Percentiles rank a stretch among this genome's conserved stretches.
These are phyloP conservation scores for Fusarium marasasianum DNA, from an alignment of 2,329 filamentous ascomycete genomes.

Conservation along the genomic window DNA sequence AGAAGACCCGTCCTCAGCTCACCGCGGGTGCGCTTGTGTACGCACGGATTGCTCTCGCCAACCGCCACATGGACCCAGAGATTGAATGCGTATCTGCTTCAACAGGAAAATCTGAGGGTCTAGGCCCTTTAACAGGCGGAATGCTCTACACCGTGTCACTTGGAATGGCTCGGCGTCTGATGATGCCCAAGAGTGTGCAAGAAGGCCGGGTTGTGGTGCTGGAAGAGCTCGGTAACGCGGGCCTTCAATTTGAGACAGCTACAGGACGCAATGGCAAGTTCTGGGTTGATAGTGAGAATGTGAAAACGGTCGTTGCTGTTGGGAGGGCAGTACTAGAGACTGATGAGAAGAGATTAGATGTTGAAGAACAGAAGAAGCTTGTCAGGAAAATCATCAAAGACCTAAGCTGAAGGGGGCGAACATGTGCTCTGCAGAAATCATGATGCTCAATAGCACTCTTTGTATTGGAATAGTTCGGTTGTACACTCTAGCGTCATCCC, in stretches of 20 bases:
- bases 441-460: constrained; percentile 30
- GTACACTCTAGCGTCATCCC: constrained; percentile 14
- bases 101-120: constrained; percentile 87
- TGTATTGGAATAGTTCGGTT: constrained; percentile 33
- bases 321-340: constrained; percentile 80
- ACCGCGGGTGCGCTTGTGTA: constrained; percentile 83
- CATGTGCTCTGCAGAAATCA: neutral
- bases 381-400: constrained; percentile 73
- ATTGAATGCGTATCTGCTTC: constrained; percentile 87
- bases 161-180: constrained; percentile 81
- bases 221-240: constrained; percentile 79
- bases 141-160: constrained; percentile 86
- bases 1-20: constrained; percentile 88
- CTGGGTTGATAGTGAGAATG: constrained; percentile 85
- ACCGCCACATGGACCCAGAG: constrained; percentile 87
- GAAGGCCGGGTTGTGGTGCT: constrained; percentile 76
- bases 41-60: constrained; percentile 80
- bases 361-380: constrained; percentile 75
- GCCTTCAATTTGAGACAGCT: constrained; percentile 90
- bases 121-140: constrained; percentile 84
- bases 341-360: constrained; percentile 72
- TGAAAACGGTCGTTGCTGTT: constrained; percentile 78
- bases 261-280: constrained; percentile 92
- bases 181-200: constrained; percentile 70
- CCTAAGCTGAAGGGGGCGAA: constrained; percentile 52